Evolutionary conservation across 805 yeast genomes (phyloP).

Genomic region (Saccharomycopsis vini): DNA sequence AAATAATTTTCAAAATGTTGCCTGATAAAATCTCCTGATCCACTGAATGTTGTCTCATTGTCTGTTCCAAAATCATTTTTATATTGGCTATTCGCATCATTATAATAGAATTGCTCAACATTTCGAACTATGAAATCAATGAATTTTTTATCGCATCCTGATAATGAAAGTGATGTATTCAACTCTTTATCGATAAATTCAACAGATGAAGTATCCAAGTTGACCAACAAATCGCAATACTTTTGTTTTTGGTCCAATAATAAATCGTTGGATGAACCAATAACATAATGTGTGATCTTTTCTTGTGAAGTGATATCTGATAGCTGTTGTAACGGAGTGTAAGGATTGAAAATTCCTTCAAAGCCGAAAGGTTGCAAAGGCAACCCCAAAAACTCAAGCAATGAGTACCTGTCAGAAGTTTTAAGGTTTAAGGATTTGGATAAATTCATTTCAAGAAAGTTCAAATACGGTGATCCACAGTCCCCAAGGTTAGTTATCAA

Average conservation of each 20-base stretch:
- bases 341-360: conserved; percentile 87
- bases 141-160: conserved; percentile 66
- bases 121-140: conserved; percentile 47
- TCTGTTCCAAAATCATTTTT: conserved; percentile 28
- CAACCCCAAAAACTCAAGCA: conserved; percentile 73
- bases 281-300: conserved; percentile 50
- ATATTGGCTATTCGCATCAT: conserved; percentile 20
- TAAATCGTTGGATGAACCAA: conserved; percentile 85
- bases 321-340: conserved; percentile 87
- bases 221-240: conserved; percentile 62
- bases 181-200: conserved; percentile 38
- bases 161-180: conserved; percentile 36
- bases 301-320: conserved; percentile 53
- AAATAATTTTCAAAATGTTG: conserved; percentile 86
- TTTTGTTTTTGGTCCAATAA: conserved; percentile 54
- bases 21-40: conserved; percentile 83
- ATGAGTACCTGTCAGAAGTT: conserved; percentile 69
- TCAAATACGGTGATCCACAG: conserved; percentile 69
- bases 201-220: conserved; percentile 45
- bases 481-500: conserved; percentile 63
- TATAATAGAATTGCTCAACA: conserved; percentile 28
- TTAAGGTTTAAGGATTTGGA: conserved; percentile 56
- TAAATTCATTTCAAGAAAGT: conserved; percentile 43
- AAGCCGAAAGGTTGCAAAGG: conserved; percentile 81
- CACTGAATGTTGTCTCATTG: conserved; percentile 38